Base-by-base conservation (phyloP, 208 protist species). In the Borovskyia barvae region DNA sequence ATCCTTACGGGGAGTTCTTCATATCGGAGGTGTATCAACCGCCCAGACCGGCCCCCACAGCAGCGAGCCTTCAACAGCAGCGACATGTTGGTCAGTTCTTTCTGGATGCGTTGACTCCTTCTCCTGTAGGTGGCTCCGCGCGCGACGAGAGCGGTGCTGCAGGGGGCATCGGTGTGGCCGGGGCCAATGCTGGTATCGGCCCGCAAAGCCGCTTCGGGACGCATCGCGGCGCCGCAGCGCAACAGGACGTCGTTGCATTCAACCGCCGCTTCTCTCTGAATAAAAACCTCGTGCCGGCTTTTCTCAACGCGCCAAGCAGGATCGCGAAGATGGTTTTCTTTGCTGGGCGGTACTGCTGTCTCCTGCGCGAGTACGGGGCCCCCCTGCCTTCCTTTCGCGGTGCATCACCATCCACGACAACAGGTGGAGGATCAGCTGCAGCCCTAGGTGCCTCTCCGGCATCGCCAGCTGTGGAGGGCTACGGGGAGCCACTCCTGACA, bases 1-100 rank as follows among this genome's bases (percentile, higher is more conserved):
- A 95, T 59, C 85, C 85, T 3, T 91, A 79, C 46, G 76, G 72
- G 2, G 88, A 95, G 61, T 95, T 95, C 56, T 95, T 95, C 67
- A 86, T 95, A 29, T 75, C 75, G 5, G 85, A 92, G 48, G 36
- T 61, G 3, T 46, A 70, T 29, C 58, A 35, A 37, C 59, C 55
- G 15, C 14, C 61, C 32, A 54, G 32, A 0, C 50, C 52, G 30
- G 55, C 43, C 8, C 40, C 49, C 36, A 62, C 64, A 12, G 64
- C 56, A 1, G 56, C 54, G 1, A 56, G 51, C n/a, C 63, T 58
- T 7, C 28, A 35, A 5, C 57, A 77, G 56, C 70, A 53, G 49
- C 61, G 57, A 8, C 61, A 70, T 45, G 42, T 59, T n/a, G 55
- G 47, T 2, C 60, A 62, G 42, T n/a, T 70, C 30, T 76, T 76